These are phyloP conservation scores for Solanum pinnatisectum DNA, from an alignment of 257 asterid species.

Conservation along the genomic window DNA sequence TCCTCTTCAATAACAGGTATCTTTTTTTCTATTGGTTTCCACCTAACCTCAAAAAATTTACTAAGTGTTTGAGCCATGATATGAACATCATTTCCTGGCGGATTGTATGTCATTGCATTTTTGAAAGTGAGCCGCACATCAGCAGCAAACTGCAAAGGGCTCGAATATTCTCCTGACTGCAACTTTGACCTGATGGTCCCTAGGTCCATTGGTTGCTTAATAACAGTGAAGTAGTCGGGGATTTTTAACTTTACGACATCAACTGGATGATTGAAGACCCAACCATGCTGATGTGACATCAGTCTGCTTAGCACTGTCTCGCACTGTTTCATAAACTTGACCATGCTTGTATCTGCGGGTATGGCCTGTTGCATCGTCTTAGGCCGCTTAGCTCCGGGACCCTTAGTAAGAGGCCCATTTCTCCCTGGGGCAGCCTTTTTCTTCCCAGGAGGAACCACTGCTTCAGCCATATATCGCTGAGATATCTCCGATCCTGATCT, in stretches of 20 bases:
- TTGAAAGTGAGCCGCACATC: slow-evolving; percentile 77
- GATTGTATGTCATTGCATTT: slow-evolving; percentile 89
- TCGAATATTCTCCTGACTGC: slow-evolving; percentile 40
- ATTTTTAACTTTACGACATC: slow-evolving; percentile 52
- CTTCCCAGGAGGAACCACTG: slow-evolving; percentile 24
- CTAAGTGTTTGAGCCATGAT: slow-evolving; percentile 54
- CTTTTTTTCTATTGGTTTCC: slow-evolving; percentile 54
- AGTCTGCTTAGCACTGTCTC: slow-evolving; percentile 40
- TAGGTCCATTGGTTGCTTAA: slow-evolving; percentile 92
- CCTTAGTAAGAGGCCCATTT: slow-evolving; percentile 56
- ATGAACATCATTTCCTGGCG: slow-evolving; percentile 60
- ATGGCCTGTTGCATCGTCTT: slow-evolving; percentile 28
- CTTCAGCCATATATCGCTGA: slow-evolving; percentile 19
- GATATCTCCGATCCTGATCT: slow-evolving; percentile 33
- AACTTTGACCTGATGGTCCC: slow-evolving; percentile 64
- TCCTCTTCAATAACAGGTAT: slow-evolving; percentile 1
- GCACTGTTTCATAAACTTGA: slow-evolving; percentile 58
- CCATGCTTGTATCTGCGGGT: slow-evolving; percentile 27
- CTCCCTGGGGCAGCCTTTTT: slow-evolving; percentile 36
- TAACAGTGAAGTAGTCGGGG: slow-evolving; percentile 62
- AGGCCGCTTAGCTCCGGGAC: slow-evolving; percentile 22
- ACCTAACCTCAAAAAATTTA: slow-evolving; percentile 59
- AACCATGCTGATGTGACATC: slow-evolving; percentile 44
- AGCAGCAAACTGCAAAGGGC: slow-evolving; percentile 54
- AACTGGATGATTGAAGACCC: slow-evolving; percentile 74